Evolutionary conservation across 2,329 filamentous ascomycete genomes (phyloP), one percentile per base, ranked within the genome.

Genomic region (Ophiostoma ips): DNA sequence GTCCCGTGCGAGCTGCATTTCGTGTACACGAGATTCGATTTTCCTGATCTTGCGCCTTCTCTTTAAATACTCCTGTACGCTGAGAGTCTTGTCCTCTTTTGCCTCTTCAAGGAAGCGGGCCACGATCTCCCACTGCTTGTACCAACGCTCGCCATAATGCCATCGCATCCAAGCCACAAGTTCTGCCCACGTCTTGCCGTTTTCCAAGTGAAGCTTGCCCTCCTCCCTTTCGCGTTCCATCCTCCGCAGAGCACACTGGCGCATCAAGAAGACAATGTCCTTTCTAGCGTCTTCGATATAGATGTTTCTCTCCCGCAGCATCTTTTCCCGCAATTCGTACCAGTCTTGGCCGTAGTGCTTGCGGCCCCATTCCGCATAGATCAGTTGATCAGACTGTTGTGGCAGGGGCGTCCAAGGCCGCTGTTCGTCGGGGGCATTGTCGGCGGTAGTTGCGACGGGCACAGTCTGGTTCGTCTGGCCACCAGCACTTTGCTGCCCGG

Each of bases 301-400:
- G 7, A 52, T 41, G 24, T 53, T 51, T 21, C 52, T 43, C 38
- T 53, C 52, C 41, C 33, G 24, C 15, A 53, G 46, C 50, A 53
- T 53, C 10, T n/a, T 49, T 34, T 38, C 31, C 41, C 52, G 52
- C 31, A 18, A 46, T 18, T 50, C 21, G 49, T 50, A 51, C 52
- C 49, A 53, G 9, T 53, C 46, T 15, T 53, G 40, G 52, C 52
- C 46, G 24, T 44, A 52, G 28, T 51, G 49, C 18, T 51, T 52
- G 21, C 52, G 49, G 37, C 52, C 52, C 52, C 52, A 53, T 11
- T 46, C 36, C 35, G 46, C 45, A 52, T 18, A 41, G 43, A 5
- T 51, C 43, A 15, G 40, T 13, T n/a, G n/a, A 48, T 51, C 36
- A 28, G 28, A 40, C 7, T 45, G 49, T 18, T 50, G 46, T 19